Percentiles rank a stretch among this genome's conserved stretches.
These are phyloP conservation scores for Trichoderma semiorbis DNA, from an alignment of 2,329 filamentous ascomycete genomes.

Conservation along the genomic window DNA sequence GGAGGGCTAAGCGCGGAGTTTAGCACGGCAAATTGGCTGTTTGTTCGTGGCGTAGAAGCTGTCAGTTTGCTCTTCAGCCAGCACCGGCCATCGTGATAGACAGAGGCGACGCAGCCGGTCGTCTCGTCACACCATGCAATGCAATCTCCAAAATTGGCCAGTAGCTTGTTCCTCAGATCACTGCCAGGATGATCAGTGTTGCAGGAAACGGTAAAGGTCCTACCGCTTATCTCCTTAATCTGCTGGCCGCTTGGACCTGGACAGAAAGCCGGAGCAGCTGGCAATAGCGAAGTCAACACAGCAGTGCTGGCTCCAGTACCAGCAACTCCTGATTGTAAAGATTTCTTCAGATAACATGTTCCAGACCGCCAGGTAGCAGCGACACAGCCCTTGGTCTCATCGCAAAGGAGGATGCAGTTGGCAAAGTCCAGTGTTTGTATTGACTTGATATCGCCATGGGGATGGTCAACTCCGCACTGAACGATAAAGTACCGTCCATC, in stretches of 20 bases:
- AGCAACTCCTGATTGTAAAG: not conserved
- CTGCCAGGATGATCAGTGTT: not conserved
- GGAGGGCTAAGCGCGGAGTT: not conserved
- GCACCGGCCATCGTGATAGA: not conserved
- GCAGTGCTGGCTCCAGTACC: not conserved
- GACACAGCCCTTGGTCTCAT: not conserved
- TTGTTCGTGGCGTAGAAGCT: not conserved
- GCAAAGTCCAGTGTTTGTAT: not conserved
- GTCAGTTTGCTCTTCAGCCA: not conserved
- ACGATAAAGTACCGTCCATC: not conserved
- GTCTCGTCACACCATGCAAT: constrained; percentile 2
- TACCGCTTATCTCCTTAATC: not conserved
- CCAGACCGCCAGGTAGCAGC: not conserved
- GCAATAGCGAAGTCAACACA: not conserved
- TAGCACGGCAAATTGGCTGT: not conserved
- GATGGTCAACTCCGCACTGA: not conserved
- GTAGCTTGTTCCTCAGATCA: not conserved
- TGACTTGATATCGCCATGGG: not conserved
- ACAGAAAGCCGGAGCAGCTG: not conserved
- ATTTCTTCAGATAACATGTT: not conserved
- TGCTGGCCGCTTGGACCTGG: not conserved
- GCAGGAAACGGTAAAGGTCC: not conserved
- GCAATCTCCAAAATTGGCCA: not conserved
- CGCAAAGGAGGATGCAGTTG: constrained; percentile 3
- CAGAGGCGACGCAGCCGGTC: not conserved